Evolutionary conservation across 495 filamentous ascomycete genomes (phyloP), one percentile per base, ranked within the genome.

Genomic region (Podospora tetraspora): DNA sequence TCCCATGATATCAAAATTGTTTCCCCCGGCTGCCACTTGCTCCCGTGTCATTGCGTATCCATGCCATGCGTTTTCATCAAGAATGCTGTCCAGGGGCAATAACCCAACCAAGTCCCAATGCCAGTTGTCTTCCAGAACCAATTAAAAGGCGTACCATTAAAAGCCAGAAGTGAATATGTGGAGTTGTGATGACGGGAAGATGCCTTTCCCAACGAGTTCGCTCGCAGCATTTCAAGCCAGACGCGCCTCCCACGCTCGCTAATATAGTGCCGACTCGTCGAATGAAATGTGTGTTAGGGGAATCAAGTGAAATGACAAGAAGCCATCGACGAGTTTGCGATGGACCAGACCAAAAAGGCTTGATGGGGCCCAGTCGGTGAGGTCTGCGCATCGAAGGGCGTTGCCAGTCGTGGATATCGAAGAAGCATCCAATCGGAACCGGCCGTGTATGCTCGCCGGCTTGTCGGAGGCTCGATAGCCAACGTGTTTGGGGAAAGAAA

Each of bases 351-450:
- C 19, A 5, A 52, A 0, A 34, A n/a, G 43, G 43, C 43, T 52
- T 8, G 43, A 52, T 6, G 19, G 43, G 2, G 43, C 2, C 43
- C 1, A n/a, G 43, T 19, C 8, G 19, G 43, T 52, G 43, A 16
- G 19, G 16, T n/a, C 43, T 6, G 43, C 43, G 16, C 43, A 52
- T 52, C 43, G 16, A n/a, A 52, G 4, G 43, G 43, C 43, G 43
- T n/a, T 52, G 43, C 19, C 43, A 52, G 21, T 43, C 62, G 37
- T 52, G 22, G 52, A 22, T 23, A 64, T 52, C 32, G 23, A 34
- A 52, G 22, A 34, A 23, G 43, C 43, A 34, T 57, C 62, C 62
- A 56, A 64, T 34, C 62, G 62, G 62, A 64, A 43, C 62, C 62
- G 37, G 62, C 62, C 62, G 62, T 52, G 32, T 64, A 23, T 29